Conservation (phyloP, 768 basidiomycete genomes). For the Favolaschia claudopus region DNA sequence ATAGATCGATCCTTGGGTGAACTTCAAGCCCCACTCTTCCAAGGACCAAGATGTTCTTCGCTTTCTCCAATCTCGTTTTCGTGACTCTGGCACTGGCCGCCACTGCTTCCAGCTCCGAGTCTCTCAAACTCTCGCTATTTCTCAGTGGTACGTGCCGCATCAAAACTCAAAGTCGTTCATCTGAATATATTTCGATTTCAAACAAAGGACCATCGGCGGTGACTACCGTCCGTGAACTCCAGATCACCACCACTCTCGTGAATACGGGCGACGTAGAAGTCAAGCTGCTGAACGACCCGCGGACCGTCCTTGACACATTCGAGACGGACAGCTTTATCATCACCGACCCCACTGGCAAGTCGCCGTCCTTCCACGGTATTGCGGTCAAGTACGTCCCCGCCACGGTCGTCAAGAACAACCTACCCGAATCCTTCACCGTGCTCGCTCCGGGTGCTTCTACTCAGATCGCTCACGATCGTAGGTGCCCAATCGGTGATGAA, state of each 20-base stretch:
- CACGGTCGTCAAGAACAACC: conserved; percentile 30
- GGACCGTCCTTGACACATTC: conserved; percentile 42
- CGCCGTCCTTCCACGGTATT: conserved; percentile 48
- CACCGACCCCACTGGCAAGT: conserved; percentile 39
- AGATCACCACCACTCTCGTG: conserved; percentile 47
- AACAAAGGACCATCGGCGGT: conserved; percentile 43
- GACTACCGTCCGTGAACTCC: conserved; percentile 46
- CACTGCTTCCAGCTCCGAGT: too few species aligned
- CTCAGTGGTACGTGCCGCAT: too few species aligned
- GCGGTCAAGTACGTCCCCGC: conserved; percentile 50
- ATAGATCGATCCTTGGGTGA: too few species aligned
- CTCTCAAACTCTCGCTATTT: too few species aligned
- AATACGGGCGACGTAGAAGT: conserved; percentile 55
- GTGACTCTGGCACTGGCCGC: too few species aligned
- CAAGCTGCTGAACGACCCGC: conserved; percentile 53
- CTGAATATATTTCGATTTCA: neutral
- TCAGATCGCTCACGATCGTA: conserved; percentile 45
- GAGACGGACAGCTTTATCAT: conserved; percentile 50
- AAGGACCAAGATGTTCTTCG: too few species aligned
- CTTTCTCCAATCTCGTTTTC: too few species aligned
- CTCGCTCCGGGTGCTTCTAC: conserved; percentile 50
- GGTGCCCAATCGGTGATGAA: conserved; percentile 19
- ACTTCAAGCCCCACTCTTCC: too few species aligned
- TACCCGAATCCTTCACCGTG: conserved; percentile 42
- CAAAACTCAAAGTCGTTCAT: too few species aligned